Base-by-base conservation (phyloP, 306 rosid species). In the Urtica urens region DNA sequence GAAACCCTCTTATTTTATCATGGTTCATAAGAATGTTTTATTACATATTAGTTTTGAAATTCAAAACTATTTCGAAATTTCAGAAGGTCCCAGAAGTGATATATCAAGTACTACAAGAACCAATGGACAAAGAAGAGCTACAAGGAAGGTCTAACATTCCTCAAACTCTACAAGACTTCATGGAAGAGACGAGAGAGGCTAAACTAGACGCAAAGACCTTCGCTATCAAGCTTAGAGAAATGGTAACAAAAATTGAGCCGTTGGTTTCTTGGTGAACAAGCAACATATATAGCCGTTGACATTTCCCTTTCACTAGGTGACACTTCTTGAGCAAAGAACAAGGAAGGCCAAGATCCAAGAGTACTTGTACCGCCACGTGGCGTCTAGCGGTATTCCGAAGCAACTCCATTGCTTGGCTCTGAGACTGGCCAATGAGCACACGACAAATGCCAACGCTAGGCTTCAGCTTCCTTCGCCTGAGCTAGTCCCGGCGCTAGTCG, bases 321-420 rank as follows among this genome's bases (percentile, higher is more conserved):
- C 73, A 50, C 94, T 85, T 29, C 72, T 92, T 63, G 96, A 92
- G 57, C 78, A 85, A 53, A 85, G 96, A 58, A 85, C 99, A 20
- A 70, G 99, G 49, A 72, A 72, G 40, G 99, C 99, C 17, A 92
- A 92, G 80, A 85, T 92, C 63, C 96, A 82, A 67, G 99, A 92
- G 44, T 92, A 92, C 59, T 71, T 92, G 26, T 92, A 92, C 63
- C 76, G 99, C 22, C 99, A 92, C 59, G 82, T 92, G 72, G 99
- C 96, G 47, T 92, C 99, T 28, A 92, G 94, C 72, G 85, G 99
- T 81, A 92, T 92, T 71, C 99, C 99, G 0, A 92, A 92, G 57
- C 96, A 92, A 78, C 93, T 92, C 55, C 96, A 92, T 31, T 92
- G 99, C 71, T 94, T 92, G 47, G 78, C 76, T 60, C 69, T 85